phyloP scores from a whole-genome alignment of 176 grass and related monocot genomes.

The Bromus sterilis region DNA sequence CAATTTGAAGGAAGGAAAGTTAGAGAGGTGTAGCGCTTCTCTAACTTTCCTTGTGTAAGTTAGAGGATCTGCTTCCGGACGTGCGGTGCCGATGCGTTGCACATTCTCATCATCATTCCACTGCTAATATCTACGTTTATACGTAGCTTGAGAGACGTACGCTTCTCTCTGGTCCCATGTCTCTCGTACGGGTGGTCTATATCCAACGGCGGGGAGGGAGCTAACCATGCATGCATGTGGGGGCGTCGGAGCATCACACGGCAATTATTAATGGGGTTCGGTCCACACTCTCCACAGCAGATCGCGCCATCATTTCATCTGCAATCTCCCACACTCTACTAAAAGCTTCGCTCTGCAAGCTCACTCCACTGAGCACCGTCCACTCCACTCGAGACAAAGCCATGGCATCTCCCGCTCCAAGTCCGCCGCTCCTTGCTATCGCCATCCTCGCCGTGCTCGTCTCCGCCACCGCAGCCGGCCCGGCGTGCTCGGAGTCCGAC shows the following conservation, averaged over 20 bases:
- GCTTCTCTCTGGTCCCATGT: not conserved
- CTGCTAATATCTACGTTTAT: not conserved
- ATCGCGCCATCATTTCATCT: no score
- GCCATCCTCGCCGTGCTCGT: not conserved
- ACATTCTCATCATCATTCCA: not conserved
- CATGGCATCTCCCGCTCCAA: constrained; percentile 18
- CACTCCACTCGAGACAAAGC: not conserved
- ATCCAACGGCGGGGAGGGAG: not conserved
- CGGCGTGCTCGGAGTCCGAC: constrained; percentile 24
- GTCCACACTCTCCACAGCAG: no score
- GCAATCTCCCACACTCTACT: not conserved
- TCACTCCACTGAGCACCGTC: constrained; percentile 1
- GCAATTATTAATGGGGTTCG: constrained; percentile 8
- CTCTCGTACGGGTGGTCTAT: not conserved
- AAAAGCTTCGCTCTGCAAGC: constrained; percentile 1
- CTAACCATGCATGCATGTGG: not conserved
- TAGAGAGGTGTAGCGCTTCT: no score
- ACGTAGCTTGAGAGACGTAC: no score
- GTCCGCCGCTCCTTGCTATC: constrained; percentile 5
- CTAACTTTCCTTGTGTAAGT: no score
- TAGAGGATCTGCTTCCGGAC: no score
- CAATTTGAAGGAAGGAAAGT: no score
- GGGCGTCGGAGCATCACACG: no score
- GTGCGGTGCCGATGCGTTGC: not conserved
- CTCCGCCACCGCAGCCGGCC: not conserved